These are phyloP conservation scores for Termitomyces sp. DNA, from an alignment of 768 basidiomycete species.

Conservation along the genomic window DNA sequence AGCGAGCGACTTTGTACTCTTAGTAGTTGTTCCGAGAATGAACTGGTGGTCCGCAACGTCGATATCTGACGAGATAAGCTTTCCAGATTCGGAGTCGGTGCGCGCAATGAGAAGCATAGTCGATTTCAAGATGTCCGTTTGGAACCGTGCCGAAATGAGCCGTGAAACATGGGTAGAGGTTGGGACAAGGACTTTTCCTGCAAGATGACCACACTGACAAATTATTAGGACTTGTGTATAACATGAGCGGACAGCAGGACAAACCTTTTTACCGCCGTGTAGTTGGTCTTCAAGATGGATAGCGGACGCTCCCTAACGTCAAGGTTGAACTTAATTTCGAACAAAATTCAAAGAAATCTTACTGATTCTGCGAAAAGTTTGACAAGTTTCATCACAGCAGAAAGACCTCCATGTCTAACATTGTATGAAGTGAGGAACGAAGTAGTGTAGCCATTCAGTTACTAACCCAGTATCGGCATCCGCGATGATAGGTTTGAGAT, in stretches of 20 bases:
- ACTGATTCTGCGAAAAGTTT: conserved; percentile 95
- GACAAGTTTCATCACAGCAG: conserved; percentile 90
- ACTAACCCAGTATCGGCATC: conserved; percentile 91
- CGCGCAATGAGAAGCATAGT: conserved; percentile 89
- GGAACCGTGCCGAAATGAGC: conserved; percentile 82
- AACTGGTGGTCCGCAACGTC: conserved; percentile 82
- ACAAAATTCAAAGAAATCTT: conserved; percentile 5
- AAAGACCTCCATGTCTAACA: conserved; percentile 83
- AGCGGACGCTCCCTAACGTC: conserved; percentile 69
- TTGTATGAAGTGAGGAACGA: conserved; percentile 5
- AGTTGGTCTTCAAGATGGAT: conserved; percentile 95
- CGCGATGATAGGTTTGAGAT: conserved; percentile 89
- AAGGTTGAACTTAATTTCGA: neutral
- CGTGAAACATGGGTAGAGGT: conserved; percentile 84
- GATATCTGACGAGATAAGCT: conserved; percentile 79
- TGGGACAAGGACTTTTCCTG: conserved; percentile 91
- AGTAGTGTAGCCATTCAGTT: neutral
- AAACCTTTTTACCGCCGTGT: conserved; percentile 88
- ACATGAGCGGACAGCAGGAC: neutral
- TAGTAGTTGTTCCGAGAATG: conserved; percentile 58
- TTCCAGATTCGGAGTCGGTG: conserved; percentile 87
- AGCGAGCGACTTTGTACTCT: conserved; percentile 51
- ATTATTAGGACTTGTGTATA: neutral
- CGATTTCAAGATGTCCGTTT: conserved; percentile 85
- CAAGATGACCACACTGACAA: conserved; percentile 75